These are phyloP conservation scores for Lineolata rhizophorae DNA, from an alignment of 495 filamentous ascomycete species.

Conservation along the genomic window DNA sequence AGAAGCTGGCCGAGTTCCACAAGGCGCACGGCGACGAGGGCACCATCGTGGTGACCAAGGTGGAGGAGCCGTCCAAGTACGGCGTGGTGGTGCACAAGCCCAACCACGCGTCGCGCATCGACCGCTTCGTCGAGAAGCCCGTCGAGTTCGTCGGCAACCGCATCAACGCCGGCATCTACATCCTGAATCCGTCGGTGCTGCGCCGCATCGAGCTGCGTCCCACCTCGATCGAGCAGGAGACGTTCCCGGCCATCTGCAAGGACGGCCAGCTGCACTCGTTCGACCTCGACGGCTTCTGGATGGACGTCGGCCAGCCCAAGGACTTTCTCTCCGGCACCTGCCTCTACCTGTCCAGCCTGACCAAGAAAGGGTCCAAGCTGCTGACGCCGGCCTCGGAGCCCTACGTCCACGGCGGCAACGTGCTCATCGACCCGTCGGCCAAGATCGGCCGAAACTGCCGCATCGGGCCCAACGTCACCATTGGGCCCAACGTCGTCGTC, in stretches of 20 bases:
- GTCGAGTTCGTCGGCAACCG: slow-evolving; percentile 98
- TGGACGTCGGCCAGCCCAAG: slow-evolving; percentile 98
- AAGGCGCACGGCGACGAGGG: slow-evolving; percentile 82
- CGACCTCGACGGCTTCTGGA: slow-evolving; percentile 98
- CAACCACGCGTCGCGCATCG: slow-evolving; percentile 74
- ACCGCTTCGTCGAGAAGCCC: slow-evolving; percentile 98
- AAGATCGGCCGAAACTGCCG: slow-evolving; percentile 98
- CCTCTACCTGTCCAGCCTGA: slow-evolving; percentile 81
- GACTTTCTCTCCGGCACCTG: slow-evolving; percentile 96
- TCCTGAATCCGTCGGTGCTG: slow-evolving; percentile 84
- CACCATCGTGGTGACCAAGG: slow-evolving; percentile 97
- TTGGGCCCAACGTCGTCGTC: slow-evolving; percentile 84
- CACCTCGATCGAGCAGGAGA: slow-evolving; percentile 99
- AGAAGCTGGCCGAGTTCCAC: slow-evolving; percentile 75
- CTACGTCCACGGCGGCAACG: slow-evolving; percentile 87
- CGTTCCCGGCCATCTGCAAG: slow-evolving; percentile 82
- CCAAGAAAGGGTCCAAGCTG: slow-evolving; percentile 78
- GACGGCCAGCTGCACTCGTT: slow-evolving; percentile 93
- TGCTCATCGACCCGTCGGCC: slow-evolving; percentile 83
- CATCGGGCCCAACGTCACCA: slow-evolving; percentile 93
- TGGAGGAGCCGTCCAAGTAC: slow-evolving; percentile 97
- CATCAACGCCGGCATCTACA: slow-evolving; percentile 98
- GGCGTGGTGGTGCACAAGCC: slow-evolving; percentile 98
- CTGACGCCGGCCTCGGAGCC: slow-evolving; percentile 54
- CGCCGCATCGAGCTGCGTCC: slow-evolving; percentile 86